These are phyloP conservation scores for Maudiozyma saulgeensis DNA, from an alignment of 805 yeast species.

Conservation along the genomic window DNA sequence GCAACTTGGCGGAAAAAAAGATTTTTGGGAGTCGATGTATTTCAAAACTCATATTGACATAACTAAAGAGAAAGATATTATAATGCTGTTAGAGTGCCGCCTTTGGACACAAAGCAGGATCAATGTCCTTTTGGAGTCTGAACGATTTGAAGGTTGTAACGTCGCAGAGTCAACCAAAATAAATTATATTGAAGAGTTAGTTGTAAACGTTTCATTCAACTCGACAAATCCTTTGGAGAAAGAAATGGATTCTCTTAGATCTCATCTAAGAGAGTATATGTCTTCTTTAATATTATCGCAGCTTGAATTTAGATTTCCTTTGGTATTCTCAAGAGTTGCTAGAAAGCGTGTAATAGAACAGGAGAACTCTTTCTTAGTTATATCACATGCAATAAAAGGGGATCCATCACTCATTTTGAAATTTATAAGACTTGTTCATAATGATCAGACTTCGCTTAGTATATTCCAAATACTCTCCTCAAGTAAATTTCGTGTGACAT, in stretches of 20 bases:
- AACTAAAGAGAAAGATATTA: not conserved
- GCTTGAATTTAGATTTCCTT: slow-evolving; percentile 29
- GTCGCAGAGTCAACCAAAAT: not conserved
- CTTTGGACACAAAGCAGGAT: slow-evolving; percentile 4
- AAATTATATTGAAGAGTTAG: slow-evolving; percentile 3
- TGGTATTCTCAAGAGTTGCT: slow-evolving; percentile 23
- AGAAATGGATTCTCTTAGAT: slow-evolving; percentile 1
- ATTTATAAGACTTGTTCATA: slow-evolving; percentile 10
- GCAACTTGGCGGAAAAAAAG: not conserved
- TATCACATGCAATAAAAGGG: slow-evolving; percentile 21
- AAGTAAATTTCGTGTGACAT: not conserved
- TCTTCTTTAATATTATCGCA: slow-evolving; percentile 24
- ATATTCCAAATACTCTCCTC: slow-evolving; percentile 8
- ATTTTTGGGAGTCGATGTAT: slow-evolving; percentile 3
- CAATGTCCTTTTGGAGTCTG: not conserved
- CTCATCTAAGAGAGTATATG: slow-evolving; percentile 20
- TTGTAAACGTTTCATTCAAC: not conserved
- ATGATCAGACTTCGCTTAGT: slow-evolving; percentile 19
- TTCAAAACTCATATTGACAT: not conserved
- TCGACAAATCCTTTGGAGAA: no score
- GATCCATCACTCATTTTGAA: slow-evolving; percentile 18
- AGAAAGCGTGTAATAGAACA: slow-evolving; percentile 17
- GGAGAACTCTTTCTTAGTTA: slow-evolving; percentile 16
- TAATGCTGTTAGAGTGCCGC: not conserved
- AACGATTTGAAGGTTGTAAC: not conserved